Conservation (phyloP, 1,284 basidiomycete genomes). For the Microstroma glucosiphilum region DNA sequence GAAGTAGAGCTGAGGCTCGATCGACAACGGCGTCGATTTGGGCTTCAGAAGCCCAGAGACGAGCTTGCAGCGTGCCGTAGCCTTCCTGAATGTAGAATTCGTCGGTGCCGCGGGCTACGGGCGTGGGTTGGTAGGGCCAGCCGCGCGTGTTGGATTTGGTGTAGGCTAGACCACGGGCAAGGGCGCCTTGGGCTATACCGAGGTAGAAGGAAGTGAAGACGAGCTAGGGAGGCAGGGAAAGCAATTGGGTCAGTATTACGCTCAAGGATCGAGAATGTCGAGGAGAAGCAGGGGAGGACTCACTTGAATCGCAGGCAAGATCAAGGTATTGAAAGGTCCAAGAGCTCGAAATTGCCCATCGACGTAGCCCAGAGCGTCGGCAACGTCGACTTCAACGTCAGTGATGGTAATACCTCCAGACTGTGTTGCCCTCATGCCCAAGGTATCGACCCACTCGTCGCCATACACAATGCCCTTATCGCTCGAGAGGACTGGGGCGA, state of each 20-base stretch:
- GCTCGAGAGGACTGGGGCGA: conserved; percentile 43
- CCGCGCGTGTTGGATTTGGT: conserved; percentile 47
- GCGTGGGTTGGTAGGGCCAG: conserved; percentile 45
- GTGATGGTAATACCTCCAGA: conserved; percentile 41
- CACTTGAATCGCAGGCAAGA: conserved; percentile 47
- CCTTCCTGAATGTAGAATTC: conserved; percentile 49
- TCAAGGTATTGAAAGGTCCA: conserved; percentile 48
- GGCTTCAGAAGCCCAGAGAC: conserved; percentile 46
- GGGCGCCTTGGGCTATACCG: conserved; percentile 49
- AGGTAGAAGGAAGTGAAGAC: conserved; percentile 50
- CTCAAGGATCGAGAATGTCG: neutral
- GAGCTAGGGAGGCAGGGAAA: conserved; percentile 14
- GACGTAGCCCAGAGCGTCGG: conserved; percentile 39
- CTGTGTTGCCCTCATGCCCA: conserved; percentile 50
- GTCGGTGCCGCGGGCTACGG: conserved; percentile 36
- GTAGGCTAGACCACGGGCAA: conserved; percentile 38
- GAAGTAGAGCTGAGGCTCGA: conserved; percentile 26
- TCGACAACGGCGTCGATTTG: conserved; percentile 39
- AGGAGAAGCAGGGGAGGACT: neutral
- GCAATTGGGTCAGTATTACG: conserved; percentile 1
- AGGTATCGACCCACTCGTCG: conserved; percentile 50
- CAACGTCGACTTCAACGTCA: conserved; percentile 40
- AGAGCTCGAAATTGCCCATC: conserved; percentile 31
- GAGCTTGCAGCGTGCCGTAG: conserved; percentile 48
- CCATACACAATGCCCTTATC: conserved; percentile 45